These are phyloP conservation scores for Aquanectria penicillioides DNA, from an alignment of 2,329 filamentous ascomycete species.

Conservation along the genomic window DNA sequence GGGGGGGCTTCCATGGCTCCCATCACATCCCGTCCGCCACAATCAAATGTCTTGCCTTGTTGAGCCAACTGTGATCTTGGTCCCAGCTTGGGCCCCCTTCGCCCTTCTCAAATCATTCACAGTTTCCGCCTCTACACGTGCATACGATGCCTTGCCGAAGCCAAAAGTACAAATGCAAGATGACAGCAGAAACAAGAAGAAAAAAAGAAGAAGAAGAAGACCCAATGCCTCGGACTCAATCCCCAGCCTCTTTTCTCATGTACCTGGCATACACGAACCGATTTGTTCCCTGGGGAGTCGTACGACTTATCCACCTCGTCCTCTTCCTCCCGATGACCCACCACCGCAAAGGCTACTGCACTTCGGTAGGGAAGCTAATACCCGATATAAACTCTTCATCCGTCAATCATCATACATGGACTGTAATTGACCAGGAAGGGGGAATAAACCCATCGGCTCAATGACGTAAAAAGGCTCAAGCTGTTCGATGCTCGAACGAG, in stretches of 20 bases:
- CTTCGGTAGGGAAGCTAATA: not conserved
- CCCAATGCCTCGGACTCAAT: not conserved
- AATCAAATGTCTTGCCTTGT: slow-evolving; percentile 10
- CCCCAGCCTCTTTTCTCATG: not conserved
- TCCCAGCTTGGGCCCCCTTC: not conserved
- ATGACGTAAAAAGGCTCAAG: slow-evolving; percentile 5
- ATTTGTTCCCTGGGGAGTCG: slow-evolving; percentile 4
- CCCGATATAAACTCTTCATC: not conserved
- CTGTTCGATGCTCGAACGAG: too few relatives aligned
- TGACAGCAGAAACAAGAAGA: too few relatives aligned
- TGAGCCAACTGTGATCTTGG: slow-evolving; percentile 7
- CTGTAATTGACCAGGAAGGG: too few relatives aligned
- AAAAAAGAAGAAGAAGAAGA: not conserved
- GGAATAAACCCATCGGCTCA: too few relatives aligned
- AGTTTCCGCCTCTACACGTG: not conserved
- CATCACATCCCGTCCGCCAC: slow-evolving; percentile 13
- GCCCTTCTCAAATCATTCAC: not conserved
- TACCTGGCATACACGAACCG: slow-evolving; percentile 3
- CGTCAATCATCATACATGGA: not conserved
- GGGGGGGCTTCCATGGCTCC: not conserved
- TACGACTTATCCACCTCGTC: slow-evolving; percentile 16
- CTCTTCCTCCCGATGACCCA: slow-evolving; percentile 10
- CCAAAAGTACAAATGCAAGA: too few relatives aligned
- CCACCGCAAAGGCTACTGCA: slow-evolving; percentile 6
- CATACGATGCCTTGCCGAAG: too few relatives aligned